Percentiles rank a stretch among this genome's conserved stretches.
Conservation (phyloP, 495 filamentous ascomycete species). For the Hypoxylon subgilvum region DNA sequence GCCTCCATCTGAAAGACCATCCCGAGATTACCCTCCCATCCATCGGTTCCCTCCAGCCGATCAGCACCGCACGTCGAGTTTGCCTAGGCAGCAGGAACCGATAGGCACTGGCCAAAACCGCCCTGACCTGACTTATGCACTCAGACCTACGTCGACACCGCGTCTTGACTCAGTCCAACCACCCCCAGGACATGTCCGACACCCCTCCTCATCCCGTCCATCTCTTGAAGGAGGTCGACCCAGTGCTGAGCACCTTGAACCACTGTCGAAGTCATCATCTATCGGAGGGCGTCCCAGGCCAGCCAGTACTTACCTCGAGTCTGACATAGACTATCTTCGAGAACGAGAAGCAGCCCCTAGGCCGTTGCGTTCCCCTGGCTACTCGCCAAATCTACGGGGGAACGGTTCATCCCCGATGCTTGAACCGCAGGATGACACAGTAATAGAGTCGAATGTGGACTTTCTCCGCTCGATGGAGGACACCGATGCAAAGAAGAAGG, state of each 20-base stretch:
- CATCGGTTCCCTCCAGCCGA: constrained; percentile 67
- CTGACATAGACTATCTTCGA: constrained; percentile 76
- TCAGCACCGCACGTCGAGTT: constrained; percentile 63
- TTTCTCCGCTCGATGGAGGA: constrained; percentile 83
- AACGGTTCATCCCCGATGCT: constrained; percentile 46
- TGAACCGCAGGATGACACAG: constrained; percentile 63
- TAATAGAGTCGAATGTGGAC: constrained; percentile 85
- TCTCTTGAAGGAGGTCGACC: constrained; percentile 80
- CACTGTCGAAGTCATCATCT: constrained; percentile 45
- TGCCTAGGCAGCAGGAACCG: constrained; percentile 49
- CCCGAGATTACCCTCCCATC: constrained; percentile 60
- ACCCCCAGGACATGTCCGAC: constrained; percentile 49
- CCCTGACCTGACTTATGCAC: constrained; percentile 33
- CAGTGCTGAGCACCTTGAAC: constrained; percentile 64
- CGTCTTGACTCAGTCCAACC: constrained; percentile 58
- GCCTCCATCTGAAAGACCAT: constrained; percentile 62
- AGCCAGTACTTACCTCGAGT: constrained; percentile 76
- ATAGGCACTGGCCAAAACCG: constrained; percentile 41
- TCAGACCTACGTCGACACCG: constrained; percentile 33
- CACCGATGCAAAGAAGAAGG: constrained; percentile 71
- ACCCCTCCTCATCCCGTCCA: constrained; percentile 74
- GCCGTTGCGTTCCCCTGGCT: constrained; percentile 45
- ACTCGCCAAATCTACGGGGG: constrained; percentile 46
- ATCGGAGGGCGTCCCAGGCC: constrained; percentile 61
- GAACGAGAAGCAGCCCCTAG: constrained; percentile 60